phyloP scores from a whole-genome alignment of 164 flowering plant genomes.

The Vitis labrusca region DNA sequence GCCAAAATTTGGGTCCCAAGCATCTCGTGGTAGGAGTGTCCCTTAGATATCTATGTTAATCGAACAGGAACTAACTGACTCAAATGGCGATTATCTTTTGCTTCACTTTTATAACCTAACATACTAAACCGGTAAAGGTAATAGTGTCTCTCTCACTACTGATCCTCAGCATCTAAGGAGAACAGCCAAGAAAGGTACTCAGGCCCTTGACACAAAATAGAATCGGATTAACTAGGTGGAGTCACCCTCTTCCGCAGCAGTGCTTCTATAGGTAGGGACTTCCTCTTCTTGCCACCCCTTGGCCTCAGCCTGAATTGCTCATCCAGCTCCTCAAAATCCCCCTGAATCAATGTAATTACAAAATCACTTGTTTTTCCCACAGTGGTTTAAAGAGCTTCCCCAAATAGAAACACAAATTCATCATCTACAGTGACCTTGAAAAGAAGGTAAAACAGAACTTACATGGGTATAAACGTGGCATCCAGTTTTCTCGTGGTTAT shows the following conservation, averaged over 20 bases:
- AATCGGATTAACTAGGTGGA: conserved; percentile 27
- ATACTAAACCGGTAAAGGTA: too few species aligned
- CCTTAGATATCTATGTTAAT: too few species aligned
- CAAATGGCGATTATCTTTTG: too few species aligned
- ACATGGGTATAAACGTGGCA: conserved; percentile 54
- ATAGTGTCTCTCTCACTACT: too few species aligned
- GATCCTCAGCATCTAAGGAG: too few species aligned
- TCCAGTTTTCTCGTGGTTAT: conserved; percentile 72
- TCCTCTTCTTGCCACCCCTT: conserved; percentile 77
- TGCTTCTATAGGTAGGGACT: conserved; percentile 41
- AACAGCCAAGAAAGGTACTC: conserved; percentile 21
- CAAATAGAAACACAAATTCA: background rate
- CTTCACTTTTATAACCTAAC: too few species aligned
- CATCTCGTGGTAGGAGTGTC: too few species aligned
- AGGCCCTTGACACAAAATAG: conserved; percentile 11
- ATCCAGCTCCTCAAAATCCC: conserved; percentile 62
- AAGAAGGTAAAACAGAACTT: conserved; percentile 14
- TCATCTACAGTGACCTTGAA: background rate
- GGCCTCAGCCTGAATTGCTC: conserved; percentile 55
- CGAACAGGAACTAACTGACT: too few species aligned
- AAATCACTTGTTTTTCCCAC: background rate
- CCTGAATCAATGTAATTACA: conserved; percentile 28
- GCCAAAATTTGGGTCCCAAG: too few species aligned
- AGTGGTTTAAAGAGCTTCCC: background rate
- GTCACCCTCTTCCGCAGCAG: conserved; percentile 64